Evolutionary conservation across 768 basidiomycete genomes (phyloP).

Genomic region (Tulasnella sp.): DNA sequence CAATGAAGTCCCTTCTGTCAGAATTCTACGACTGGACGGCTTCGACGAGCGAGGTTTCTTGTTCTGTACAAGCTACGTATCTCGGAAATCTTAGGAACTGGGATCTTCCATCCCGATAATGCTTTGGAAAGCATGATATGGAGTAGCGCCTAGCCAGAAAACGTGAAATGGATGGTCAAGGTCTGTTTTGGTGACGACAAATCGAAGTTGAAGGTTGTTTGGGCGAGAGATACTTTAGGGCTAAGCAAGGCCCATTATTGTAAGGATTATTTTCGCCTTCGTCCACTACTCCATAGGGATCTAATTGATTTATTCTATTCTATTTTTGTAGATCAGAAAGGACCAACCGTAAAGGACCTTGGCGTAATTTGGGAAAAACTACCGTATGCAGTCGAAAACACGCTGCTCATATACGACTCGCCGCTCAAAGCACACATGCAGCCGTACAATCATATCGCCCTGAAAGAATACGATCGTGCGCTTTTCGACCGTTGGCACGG

Average conservation of each 20-base stretch:
- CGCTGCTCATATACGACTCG: slow-evolving; percentile 48
- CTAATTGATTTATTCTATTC: slow-evolving; percentile 8
- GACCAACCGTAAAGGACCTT: slow-evolving; percentile 67
- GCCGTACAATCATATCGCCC: slow-evolving; percentile 66
- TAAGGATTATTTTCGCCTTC: slow-evolving; percentile 34
- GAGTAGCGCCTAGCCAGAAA: slow-evolving; percentile 79
- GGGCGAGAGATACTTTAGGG: slow-evolving; percentile 75
- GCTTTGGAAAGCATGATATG: slow-evolving; percentile 86
- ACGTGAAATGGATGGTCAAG: slow-evolving; percentile 66
- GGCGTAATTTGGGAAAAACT: slow-evolving; percentile 54
- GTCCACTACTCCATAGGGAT: slow-evolving; percentile 22
- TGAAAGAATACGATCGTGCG: slow-evolving; percentile 17
- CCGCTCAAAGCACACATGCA: slow-evolving; percentile 53
- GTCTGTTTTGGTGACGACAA: slow-evolving; percentile 45
- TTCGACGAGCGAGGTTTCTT: slow-evolving; percentile 85
- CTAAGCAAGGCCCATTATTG: slow-evolving; percentile 54
- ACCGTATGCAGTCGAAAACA: slow-evolving; percentile 41
- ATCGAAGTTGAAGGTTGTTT: slow-evolving; percentile 39
- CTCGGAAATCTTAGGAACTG: too few relatives aligned
- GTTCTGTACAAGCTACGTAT: slow-evolving; percentile 95
- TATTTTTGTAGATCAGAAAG: slow-evolving; percentile 29
- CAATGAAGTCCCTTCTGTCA: slow-evolving; percentile 71
- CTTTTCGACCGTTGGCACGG: background rate
- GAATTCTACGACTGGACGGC: slow-evolving; percentile 86
- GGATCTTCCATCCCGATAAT: slow-evolving; percentile 56